Percentiles rank a stretch among this genome's conserved stretches.
Conservation (phyloP, 2,329 filamentous ascomycete species). For the Aureobasidium subglaciale region DNA sequence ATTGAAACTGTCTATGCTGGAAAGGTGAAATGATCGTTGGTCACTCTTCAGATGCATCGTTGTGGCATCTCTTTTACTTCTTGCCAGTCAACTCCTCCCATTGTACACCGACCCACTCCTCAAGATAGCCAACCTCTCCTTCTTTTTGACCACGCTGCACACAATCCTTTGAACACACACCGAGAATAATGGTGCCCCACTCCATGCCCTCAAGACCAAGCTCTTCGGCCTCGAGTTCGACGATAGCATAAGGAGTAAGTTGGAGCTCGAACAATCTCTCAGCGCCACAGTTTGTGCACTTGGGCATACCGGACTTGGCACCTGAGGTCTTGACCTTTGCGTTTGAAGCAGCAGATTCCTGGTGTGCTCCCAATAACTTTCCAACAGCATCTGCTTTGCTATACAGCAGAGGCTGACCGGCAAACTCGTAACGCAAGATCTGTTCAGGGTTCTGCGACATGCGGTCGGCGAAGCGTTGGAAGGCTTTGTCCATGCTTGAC, state of each 20-base stretch:
- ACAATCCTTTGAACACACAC: conserved; percentile 77
- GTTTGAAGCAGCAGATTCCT: conserved; percentile 15
- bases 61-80: conserved; percentile 12
- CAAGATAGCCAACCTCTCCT: conserved; percentile 68
- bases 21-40: too few relatives aligned
- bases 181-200: conserved; percentile 89
- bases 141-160: conserved; percentile 48
- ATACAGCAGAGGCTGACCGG: conserved; percentile 60
- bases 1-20: too few relatives aligned
- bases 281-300: conserved; percentile 68
- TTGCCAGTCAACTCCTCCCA: conserved; percentile 67
- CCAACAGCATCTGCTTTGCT: conserved; percentile 69
- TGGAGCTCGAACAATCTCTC: conserved; percentile 84
- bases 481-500: conserved; percentile 41
- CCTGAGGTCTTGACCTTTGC: conserved; percentile 26
- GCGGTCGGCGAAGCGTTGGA: conserved; percentile 46
- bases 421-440: conserved; percentile 44
- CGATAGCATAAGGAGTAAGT: conserved; percentile 83
- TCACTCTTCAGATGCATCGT: too few relatives aligned
- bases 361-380: conserved; percentile 45
- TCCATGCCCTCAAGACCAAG: conserved; percentile 76
- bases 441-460: conserved; percentile 45
- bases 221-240: conserved; percentile 73
- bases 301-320: conserved; percentile 52
- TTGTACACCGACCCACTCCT: conserved; percentile 97